Conservation (phyloP, 306 rosid genomes). For the Alnus glutinosa region DNA sequence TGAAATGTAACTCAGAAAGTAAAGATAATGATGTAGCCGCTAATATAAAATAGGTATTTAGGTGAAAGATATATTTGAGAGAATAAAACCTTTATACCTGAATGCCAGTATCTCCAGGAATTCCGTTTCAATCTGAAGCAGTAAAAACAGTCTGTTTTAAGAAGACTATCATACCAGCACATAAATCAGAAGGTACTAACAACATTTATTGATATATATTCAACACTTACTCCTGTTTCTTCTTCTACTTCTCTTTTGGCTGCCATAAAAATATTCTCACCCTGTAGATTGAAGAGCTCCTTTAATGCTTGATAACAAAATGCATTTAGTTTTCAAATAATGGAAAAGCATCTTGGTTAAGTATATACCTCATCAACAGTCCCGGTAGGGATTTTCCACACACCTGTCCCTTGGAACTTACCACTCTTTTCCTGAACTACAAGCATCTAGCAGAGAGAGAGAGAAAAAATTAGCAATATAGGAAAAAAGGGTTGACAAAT, state of each 20-base stretch:
- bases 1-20: background rate
- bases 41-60: background rate
- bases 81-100: conserved; percentile 33
- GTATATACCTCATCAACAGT: conserved; percentile 46
- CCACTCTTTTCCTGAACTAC: conserved; percentile 62
- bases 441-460: conserved; percentile 25
- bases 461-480: background rate
- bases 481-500: conserved; percentile 10
- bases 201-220: conserved; percentile 11
- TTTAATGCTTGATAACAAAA: conserved; percentile 13
- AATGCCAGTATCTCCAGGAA: conserved; percentile 52
- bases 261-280: conserved; percentile 47
- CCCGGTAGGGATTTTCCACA: conserved; percentile 61
- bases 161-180: conserved; percentile 11
- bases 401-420: conserved; percentile 39
- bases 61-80: background rate
- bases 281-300: conserved; percentile 34
- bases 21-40: background rate
- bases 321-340: conserved; percentile 12
- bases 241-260: conserved; percentile 61
- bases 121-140: conserved; percentile 50
- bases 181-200: conserved; percentile 2
- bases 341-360: conserved; percentile 5
- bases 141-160: background rate
- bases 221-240: conserved; percentile 58